Evolutionary conservation across 345 rosid species (phyloP).

Genomic region (Cardamine resedifolia): DNA sequence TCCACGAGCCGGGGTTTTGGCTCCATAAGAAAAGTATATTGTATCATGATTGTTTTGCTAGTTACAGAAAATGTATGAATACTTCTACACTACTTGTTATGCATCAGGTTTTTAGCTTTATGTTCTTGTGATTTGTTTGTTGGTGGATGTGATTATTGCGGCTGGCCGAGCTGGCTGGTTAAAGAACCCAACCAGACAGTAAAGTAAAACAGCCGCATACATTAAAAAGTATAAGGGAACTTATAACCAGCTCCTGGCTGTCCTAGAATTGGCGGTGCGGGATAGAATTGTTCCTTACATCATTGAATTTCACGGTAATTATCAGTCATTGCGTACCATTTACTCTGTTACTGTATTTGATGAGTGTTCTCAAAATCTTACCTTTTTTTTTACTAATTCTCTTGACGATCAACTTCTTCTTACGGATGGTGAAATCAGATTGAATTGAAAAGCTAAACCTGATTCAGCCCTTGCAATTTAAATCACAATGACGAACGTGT

Average conservation of each 20-base stretch:
- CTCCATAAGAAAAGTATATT: constrained; percentile 8
- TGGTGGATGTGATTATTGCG: constrained; percentile 40
- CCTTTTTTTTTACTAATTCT: background rate
- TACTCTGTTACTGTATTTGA: background rate
- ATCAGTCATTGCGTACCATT: background rate
- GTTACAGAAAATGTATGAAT: constrained; percentile 28
- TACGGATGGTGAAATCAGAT: background rate
- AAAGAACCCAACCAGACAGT: constrained; percentile 63
- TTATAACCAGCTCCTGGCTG: constrained; percentile 73
- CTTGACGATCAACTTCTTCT: background rate
- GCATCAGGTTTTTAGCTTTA: background rate
- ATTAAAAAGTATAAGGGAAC: constrained; percentile 41
- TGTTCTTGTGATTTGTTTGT: background rate
- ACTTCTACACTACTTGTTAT: constrained; percentile 14
- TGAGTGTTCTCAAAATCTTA: background rate
- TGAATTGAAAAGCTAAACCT: background rate
- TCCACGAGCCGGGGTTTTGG: background rate
- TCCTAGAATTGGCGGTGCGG: constrained; percentile 50
- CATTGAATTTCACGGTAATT: background rate
- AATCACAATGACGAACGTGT: background rate
- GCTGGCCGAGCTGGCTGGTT: constrained; percentile 98
- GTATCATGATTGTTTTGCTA: constrained; percentile 38
- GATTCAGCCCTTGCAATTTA: background rate
- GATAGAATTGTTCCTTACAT: constrained; percentile 61
- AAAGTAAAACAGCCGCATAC: constrained; percentile 77